Evolutionary conservation across 2,329 filamentous ascomycete genomes (phyloP).

Genomic region (Aaosphaeria pasadenensis): DNA sequence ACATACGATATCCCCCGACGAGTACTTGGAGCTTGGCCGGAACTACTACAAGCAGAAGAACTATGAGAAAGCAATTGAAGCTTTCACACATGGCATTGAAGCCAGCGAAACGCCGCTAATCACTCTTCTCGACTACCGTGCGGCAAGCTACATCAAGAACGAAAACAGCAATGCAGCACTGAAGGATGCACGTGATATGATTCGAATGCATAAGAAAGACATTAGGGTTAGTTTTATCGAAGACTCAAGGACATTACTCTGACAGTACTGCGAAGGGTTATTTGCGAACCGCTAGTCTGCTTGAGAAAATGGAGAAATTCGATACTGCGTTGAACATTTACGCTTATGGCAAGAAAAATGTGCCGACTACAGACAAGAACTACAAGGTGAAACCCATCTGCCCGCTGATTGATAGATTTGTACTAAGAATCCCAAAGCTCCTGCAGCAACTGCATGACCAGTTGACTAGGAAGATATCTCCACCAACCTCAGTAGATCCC

Average conservation of each 20-base stretch:
- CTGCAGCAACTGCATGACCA: conserved; percentile 48
- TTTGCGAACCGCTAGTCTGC: conserved; percentile 51
- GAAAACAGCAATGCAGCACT: conserved; percentile 50
- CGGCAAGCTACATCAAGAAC: conserved; percentile 55
- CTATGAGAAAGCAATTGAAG: conserved; percentile 31
- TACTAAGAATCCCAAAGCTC: conserved; percentile 24
- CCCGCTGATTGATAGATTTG: neutral
- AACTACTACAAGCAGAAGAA: conserved; percentile 35
- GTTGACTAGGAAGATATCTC: conserved; percentile 41
- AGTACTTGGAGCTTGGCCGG: conserved; percentile 34
- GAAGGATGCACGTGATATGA: conserved; percentile 57
- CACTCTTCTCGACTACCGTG: conserved; percentile 52
- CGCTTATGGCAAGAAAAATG: conserved; percentile 54
- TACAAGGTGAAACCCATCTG: conserved; percentile 21
- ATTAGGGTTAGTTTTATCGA: conserved; percentile 41
- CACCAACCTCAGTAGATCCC: conserved; percentile 48
- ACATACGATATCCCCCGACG: conserved; percentile 26
- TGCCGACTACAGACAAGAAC: conserved; percentile 39
- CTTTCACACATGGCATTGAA: conserved; percentile 32
- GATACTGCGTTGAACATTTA: conserved; percentile 57
- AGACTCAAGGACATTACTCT: too few relatives aligned
- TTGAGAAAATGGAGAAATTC: conserved; percentile 48
- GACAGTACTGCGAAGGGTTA: conserved; percentile 43
- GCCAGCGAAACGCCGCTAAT: conserved; percentile 12
- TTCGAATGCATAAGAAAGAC: conserved; percentile 49